phyloP scores from a whole-genome alignment of 768 basidiomycete genomes.

The Pleurotus ostreatus region DNA sequence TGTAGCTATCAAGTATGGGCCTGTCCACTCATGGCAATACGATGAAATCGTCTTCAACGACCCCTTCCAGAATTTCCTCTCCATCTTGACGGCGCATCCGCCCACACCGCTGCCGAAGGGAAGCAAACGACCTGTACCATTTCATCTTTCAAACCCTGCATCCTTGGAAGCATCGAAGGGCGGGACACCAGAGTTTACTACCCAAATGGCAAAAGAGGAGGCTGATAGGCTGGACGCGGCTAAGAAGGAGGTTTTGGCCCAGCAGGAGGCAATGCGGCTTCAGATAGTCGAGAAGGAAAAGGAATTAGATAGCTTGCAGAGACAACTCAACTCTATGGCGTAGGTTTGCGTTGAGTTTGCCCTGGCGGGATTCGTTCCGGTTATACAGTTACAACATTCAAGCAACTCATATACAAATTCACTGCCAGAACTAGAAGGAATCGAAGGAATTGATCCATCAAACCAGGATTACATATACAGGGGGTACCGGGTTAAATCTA shows the following conservation, averaged over 20 bases:
- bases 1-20: constrained; percentile 60
- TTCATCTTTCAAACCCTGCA: constrained; percentile 57
- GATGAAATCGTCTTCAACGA: constrained; percentile 97
- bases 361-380: too few relatives aligned
- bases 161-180: constrained; percentile 59
- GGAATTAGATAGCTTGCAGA: constrained; percentile 69
- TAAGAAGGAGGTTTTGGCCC: constrained; percentile 59
- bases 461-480: too few relatives aligned
- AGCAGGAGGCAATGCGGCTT: constrained; percentile 71
- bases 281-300: constrained; percentile 78
- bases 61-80: constrained; percentile 84
- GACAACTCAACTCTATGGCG: constrained; percentile 30
- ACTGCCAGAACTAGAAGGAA: too few relatives aligned
- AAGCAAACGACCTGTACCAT: constrained; percentile 63
- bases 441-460: too few relatives aligned
- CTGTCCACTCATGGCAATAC: constrained; percentile 97
- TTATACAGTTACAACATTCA: too few relatives aligned
- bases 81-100: constrained; percentile 73
- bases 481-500: too few relatives aligned
- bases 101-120: constrained; percentile 75
- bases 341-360: too few relatives aligned
- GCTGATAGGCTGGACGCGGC: constrained; percentile 76
- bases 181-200: constrained; percentile 80
- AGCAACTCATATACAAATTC: too few relatives aligned
- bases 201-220: constrained; percentile 86